Evolutionary conservation across 129 eudicot species (phyloP).

Genomic region (Helianthus tuberosus): DNA sequence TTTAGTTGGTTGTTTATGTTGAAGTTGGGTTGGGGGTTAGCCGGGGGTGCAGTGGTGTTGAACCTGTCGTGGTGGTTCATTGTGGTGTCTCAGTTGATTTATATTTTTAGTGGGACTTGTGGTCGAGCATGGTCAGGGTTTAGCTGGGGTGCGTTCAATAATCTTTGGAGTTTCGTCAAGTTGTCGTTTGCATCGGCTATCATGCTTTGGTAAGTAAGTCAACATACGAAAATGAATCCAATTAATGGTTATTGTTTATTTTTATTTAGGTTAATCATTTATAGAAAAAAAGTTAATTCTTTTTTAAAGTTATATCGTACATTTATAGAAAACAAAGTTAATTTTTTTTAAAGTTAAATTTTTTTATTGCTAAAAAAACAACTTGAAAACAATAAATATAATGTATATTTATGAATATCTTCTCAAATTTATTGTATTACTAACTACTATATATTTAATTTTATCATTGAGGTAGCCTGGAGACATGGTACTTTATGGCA

Average conservation of each 20-base stretch:
- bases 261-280: too few species aligned
- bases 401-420: too few species aligned
- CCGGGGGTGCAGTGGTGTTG: slow-evolving; percentile 46
- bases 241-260: too few species aligned
- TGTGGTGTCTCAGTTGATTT: slow-evolving; percentile 42
- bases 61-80: slow-evolving; percentile 57
- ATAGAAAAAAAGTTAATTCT: too few species aligned
- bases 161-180: slow-evolving; percentile 51
- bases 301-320: too few species aligned
- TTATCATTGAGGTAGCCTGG: slow-evolving; percentile 20
- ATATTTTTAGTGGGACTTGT: slow-evolving; percentile 39
- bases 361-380: too few species aligned
- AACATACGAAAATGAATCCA: too few species aligned
- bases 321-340: too few species aligned
- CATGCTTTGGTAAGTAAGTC: slow-evolving; percentile 47
- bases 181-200: slow-evolving; percentile 51
- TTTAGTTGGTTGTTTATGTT: slow-evolving; percentile 47
- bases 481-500: slow-evolving; percentile 49
- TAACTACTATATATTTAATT: background rate
- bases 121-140: slow-evolving; percentile 55
- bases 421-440: too few species aligned
- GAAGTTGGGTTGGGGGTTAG: slow-evolving; percentile 42
- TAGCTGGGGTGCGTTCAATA: slow-evolving; percentile 43
- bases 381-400: too few species aligned
- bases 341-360: too few species aligned